Evolutionary conservation across 305 asterid genomes (phyloP).

Genomic region (Coffea humblotiana): DNA sequence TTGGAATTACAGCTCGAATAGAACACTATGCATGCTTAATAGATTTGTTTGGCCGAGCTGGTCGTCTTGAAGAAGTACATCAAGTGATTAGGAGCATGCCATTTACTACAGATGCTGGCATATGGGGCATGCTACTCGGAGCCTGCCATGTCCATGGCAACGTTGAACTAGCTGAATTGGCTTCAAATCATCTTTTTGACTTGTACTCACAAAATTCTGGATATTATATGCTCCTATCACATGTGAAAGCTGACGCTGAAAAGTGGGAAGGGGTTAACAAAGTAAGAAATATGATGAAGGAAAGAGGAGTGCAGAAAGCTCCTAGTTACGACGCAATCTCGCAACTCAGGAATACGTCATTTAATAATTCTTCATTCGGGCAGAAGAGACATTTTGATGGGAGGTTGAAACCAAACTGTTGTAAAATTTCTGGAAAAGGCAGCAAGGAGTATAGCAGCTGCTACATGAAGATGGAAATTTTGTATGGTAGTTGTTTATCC

Average conservation of each 20-base stretch:
- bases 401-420: too few species aligned
- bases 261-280: constrained; percentile 61
- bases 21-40: constrained; percentile 88
- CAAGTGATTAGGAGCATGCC: constrained; percentile 55
- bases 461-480: too few species aligned
- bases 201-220: constrained; percentile 89
- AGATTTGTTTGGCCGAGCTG: constrained; percentile 74
- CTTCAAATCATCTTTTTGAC: constrained; percentile 51
- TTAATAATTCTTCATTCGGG: too few species aligned
- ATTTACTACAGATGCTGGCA: constrained; percentile 72
- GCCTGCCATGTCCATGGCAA: constrained; percentile 76
- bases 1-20: constrained; percentile 48
- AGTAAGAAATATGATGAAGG: constrained; percentile 67
- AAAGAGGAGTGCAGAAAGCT: constrained; percentile 67
- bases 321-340: constrained; percentile 39
- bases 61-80: constrained; percentile 55
- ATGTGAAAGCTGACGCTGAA: constrained; percentile 67
- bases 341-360: too few species aligned
- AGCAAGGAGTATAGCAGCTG: too few species aligned
- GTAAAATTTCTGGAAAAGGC: too few species aligned
- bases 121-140: constrained; percentile 86
- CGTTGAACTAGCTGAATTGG: constrained; percentile 71
- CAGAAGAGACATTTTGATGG: too few species aligned
- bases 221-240: constrained; percentile 69
- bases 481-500: too few species aligned